These are phyloP conservation scores for Streptanthus diversifolius DNA, from an alignment of 345 rosid genomes.

Conservation along the genomic window DNA sequence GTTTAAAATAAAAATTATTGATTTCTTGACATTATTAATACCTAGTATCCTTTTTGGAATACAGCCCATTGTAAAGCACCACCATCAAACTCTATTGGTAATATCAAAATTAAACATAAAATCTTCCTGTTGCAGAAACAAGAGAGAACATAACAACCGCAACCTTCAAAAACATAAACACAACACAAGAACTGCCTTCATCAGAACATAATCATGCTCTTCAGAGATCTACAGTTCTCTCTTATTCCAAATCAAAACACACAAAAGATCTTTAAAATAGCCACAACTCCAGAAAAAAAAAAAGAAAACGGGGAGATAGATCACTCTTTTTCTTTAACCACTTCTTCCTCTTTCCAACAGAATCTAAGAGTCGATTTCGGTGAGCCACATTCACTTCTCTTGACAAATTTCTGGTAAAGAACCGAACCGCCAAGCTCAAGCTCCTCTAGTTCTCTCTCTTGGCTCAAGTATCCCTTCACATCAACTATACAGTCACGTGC, in stretches of 20 bases:
- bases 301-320: background rate
- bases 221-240: background rate
- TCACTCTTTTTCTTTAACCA: constrained; percentile 40
- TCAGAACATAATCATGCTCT: background rate
- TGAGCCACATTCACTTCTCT: constrained; percentile 33
- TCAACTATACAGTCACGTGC: constrained; percentile 31
- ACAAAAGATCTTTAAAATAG: background rate
- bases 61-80: too few relatives aligned
- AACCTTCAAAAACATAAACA: background rate
- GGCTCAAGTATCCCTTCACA: constrained; percentile 48
- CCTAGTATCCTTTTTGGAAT: too few relatives aligned
- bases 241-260: background rate
- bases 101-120: background rate
- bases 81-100: background rate
- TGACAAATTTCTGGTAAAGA: constrained; percentile 49
- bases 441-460: constrained; percentile 48
- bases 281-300: background rate
- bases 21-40: background rate
- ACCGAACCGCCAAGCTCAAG: constrained; percentile 54
- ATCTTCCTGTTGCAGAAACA: background rate
- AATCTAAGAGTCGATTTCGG: constrained; percentile 55
- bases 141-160: background rate
- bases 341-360: constrained; percentile 54
- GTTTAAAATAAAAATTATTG: background rate
- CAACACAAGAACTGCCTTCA: background rate